Evolutionary conservation across 768 basidiomycete species (phyloP).

Genomic region (Crassisporium funariophilum): DNA sequence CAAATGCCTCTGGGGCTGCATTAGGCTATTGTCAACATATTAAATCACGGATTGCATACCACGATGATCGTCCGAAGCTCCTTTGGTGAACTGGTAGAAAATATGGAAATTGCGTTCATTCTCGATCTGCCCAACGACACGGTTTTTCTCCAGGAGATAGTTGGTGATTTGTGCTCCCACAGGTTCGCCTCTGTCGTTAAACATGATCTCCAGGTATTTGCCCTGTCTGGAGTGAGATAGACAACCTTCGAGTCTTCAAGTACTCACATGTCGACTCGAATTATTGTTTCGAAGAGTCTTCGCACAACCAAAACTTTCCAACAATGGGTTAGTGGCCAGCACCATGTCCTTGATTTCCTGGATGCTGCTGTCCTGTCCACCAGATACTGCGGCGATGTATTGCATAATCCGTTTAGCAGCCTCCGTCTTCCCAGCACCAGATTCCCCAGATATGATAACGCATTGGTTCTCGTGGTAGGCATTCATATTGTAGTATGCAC

Average conservation of each 20-base stretch:
- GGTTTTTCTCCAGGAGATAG: slow-evolving; percentile 95
- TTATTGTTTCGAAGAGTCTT: slow-evolving; percentile 99
- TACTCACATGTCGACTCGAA: slow-evolving; percentile 92
- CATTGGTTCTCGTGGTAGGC: slow-evolving; percentile 99
- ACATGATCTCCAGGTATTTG: slow-evolving; percentile 99
- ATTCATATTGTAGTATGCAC: slow-evolving; percentile 98
- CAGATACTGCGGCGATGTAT: slow-evolving; percentile 97
- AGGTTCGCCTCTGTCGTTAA: slow-evolving; percentile 89
- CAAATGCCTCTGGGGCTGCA: slow-evolving; percentile 74
- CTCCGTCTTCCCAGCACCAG: slow-evolving; percentile 98
- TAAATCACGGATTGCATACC: slow-evolving; percentile 47
- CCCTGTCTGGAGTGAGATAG: slow-evolving; percentile 57
- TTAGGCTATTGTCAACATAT: slow-evolving; percentile 11
- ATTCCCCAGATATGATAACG: slow-evolving; percentile 99
- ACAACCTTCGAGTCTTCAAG: slow-evolving; percentile 2
- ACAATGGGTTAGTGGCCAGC: slow-evolving; percentile 92
- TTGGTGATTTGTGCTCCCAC: slow-evolving; percentile 99
- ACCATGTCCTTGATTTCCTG: slow-evolving; percentile 99
- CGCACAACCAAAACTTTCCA: slow-evolving; percentile 98
- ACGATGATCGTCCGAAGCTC: slow-evolving; percentile 84
- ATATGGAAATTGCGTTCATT: slow-evolving; percentile 98
- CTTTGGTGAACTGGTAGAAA: slow-evolving; percentile 99
- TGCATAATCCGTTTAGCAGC: slow-evolving; percentile 99
- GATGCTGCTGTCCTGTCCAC: slow-evolving; percentile 85
- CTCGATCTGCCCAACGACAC: slow-evolving; percentile 95